Evolutionary conservation across 192 early-diverging fungal species (phyloP).

Genomic region (Coemansia sp.): DNA sequence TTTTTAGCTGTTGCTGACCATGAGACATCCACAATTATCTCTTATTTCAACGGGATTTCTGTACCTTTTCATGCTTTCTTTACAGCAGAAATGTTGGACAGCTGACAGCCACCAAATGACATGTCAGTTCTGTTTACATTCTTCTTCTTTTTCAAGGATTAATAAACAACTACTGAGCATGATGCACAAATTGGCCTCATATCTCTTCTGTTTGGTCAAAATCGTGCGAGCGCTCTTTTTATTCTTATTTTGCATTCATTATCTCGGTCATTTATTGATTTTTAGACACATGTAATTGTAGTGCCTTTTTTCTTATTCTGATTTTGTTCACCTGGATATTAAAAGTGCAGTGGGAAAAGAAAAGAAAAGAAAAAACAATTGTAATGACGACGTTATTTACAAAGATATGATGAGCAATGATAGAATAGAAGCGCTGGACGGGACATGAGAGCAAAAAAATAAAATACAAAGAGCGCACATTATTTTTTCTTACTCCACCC

Average conservation of each 20-base stretch:
- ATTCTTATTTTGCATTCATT: neutral
- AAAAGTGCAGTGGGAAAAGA: too few species aligned
- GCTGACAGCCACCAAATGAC: neutral
- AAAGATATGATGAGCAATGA: neutral
- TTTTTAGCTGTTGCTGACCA: too few species aligned
- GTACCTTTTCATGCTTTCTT: neutral
- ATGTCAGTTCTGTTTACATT: neutral
- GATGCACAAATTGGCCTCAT: too few species aligned
- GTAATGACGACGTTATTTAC: too few species aligned
- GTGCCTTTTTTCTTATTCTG: neutral
- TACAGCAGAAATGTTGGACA: neutral
- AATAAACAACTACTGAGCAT: too few species aligned
- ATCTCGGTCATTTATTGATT: too few species aligned
- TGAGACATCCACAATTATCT: too few species aligned
- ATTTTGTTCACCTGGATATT: too few species aligned
- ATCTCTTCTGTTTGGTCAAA: neutral
- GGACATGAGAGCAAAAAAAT: neutral
- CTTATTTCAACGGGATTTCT: too few species aligned
- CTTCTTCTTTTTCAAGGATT: too few species aligned
- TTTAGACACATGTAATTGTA: too few species aligned
- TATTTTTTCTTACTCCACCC: neutral
- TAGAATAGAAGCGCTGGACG: neutral
- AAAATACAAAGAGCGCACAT: neutral
- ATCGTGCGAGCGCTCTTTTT: conserved; percentile 4
- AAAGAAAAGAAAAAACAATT: too few species aligned